Evolutionary conservation across 2,329 filamentous ascomycete genomes (phyloP).

Genomic region (Diaporthe citriasiana): DNA sequence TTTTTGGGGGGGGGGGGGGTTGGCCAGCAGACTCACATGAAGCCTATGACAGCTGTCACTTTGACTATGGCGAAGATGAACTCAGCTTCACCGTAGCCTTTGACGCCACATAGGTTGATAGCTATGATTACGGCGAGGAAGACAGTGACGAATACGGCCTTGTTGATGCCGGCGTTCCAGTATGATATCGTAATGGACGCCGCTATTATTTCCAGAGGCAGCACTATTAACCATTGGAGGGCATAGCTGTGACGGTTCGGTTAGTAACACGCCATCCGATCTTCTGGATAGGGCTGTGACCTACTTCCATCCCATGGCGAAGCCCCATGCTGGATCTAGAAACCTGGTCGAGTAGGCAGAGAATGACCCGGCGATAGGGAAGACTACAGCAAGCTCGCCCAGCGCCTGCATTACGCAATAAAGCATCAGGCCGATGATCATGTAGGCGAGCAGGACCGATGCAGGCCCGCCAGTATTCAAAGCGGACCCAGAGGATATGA

Average conservation of each 20-base stretch:
- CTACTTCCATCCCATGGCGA: conserved; percentile 95
- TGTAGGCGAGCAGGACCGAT: conserved; percentile 82
- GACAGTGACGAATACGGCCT: conserved; percentile 84
- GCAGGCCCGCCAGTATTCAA: conserved; percentile 82
- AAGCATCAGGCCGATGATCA: conserved; percentile 86
- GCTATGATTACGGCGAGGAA: conserved; percentile 82
- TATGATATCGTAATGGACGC: conserved; percentile 87
- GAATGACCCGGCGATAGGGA: conserved; percentile 93
- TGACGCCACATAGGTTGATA: conserved; percentile 92
- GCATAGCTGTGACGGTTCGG: conserved; percentile 72
- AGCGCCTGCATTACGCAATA: conserved; percentile 93
- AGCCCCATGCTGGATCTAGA: conserved; percentile 93
- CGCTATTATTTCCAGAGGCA: conserved; percentile 89
- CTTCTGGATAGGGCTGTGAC: conserved; percentile 50
- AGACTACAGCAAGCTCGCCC: conserved; percentile 91
- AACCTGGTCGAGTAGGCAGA: conserved; percentile 93
- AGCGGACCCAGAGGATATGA: conserved; percentile 84
- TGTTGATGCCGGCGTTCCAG: conserved; percentile 77
- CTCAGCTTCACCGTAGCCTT: conserved; percentile 90
- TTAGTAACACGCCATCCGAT: conserved; percentile 34
- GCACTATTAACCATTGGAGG: conserved; percentile 86
- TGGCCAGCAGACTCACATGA: conserved; percentile 74
- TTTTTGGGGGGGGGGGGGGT: too few relatives aligned
- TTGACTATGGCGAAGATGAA: conserved; percentile 91
- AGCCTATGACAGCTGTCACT: conserved; percentile 86